Base-by-base conservation (phyloP, 2,329 filamentous ascomycete genomes). In the Colletotrichum eremochloae region DNA sequence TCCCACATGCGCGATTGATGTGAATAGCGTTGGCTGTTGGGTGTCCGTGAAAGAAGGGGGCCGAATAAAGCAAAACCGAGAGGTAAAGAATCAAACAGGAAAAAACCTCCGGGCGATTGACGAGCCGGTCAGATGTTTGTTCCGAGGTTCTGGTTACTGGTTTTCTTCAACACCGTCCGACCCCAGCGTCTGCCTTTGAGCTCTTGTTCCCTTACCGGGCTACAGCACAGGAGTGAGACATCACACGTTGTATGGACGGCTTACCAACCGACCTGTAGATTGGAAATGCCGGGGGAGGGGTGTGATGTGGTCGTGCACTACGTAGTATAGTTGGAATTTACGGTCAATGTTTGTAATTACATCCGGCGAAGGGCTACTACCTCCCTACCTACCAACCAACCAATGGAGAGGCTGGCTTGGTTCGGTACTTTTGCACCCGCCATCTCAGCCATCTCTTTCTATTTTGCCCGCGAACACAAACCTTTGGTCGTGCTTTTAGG, bases 111-210 rank as follows among this genome's bases (percentile, higher is more conserved):
- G 44, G 44, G 58, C 66, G 63, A 72, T 64, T 71, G 53, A 46
- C 14, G 38, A 69, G 15, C 38, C 52, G n/a, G 60, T 61, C 38
- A 63, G 64, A 46, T 57, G 64, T 68, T 58, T 48, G 58, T 60
- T 72, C 69, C 69, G 69, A 72, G 46, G 66, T 33, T 72, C 66
- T 72, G 69, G 69, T 72, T 63, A n/a, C 46, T 38, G 60, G 60
- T 12, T 52, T 63, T 72, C 69, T 72, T 69, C 58, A 72, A 69
- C 40, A 56, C 42, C 24, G 31, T 38, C 58, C n/a, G 52, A 46
- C 55, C 52, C 58, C 31, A 52, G 20, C 46, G 11, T 40, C 48
- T 42, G 31, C 38, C 44, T 56, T 29, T 50, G 15, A 31, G 46
- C 42, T 48, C 29, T 18, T 52, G 58, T 42, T 58, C 14, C 48